These are phyloP conservation scores for Claviceps monticola DNA, from an alignment of 2,329 filamentous ascomycete species.

Conservation along the genomic window DNA sequence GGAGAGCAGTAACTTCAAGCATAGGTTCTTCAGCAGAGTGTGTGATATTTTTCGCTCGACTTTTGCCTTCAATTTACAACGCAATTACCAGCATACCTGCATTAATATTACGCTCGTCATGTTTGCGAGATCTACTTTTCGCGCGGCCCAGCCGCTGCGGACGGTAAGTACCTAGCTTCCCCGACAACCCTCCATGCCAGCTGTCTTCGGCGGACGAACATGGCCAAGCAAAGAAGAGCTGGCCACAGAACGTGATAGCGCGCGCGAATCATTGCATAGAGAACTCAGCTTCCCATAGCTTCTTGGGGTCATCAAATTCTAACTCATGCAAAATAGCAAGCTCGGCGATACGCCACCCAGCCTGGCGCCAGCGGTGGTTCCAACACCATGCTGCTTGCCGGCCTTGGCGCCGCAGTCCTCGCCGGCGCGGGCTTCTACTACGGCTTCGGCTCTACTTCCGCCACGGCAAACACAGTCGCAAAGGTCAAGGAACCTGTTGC, in stretches of 20 bases:
- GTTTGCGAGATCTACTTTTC: conserved; percentile 53
- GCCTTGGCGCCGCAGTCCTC: conserved; percentile 38
- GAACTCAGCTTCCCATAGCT: no score
- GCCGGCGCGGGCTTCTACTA: conserved; percentile 47
- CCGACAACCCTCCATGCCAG: not conserved
- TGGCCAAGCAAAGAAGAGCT: not conserved
- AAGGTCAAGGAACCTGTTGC: conserved; percentile 29
- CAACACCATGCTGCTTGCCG: conserved; percentile 47
- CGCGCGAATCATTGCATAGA: no score
- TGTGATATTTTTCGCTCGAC: not conserved
- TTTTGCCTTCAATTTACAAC: not conserved
- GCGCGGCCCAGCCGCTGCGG: conserved; percentile 50
- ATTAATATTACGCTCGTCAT: conserved; percentile 30
- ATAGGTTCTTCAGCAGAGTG: not conserved
- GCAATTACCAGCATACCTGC: conserved; percentile 3
- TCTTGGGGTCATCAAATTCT: no score
- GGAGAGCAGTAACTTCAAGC: not conserved
- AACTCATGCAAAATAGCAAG: conserved; percentile 21
- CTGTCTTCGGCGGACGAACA: not conserved
- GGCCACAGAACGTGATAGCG: not conserved
- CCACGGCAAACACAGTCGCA: conserved; percentile 35
- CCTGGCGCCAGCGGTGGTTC: conserved; percentile 35
- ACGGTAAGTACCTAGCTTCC: conserved; percentile 36
- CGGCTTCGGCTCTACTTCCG: conserved; percentile 35
- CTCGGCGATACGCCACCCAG: conserved; percentile 57